phyloP scores from a whole-genome alignment of 1,284 basidiomycete genomes.

The Ceratorhiza oryzae-sativae region DNA sequence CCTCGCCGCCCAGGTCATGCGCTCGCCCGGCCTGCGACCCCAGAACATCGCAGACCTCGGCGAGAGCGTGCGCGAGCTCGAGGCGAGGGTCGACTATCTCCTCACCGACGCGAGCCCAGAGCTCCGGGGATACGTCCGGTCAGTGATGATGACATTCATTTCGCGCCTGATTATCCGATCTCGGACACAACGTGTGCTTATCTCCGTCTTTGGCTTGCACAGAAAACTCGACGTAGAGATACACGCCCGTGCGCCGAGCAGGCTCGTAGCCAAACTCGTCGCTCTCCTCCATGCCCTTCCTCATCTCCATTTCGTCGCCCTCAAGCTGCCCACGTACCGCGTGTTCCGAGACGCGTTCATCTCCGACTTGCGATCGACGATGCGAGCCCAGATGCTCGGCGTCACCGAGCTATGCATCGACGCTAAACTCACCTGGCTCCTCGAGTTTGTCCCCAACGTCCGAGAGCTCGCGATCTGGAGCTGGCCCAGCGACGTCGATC shows the following conservation, averaged over 20 bases:
- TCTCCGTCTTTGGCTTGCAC: not conserved
- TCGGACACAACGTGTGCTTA: not conserved
- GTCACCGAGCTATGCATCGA: slow-evolving; percentile 18
- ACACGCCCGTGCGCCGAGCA: not conserved
- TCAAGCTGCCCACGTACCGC: slow-evolving; percentile 27
- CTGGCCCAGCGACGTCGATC: slow-evolving; percentile 24
- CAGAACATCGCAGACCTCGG: slow-evolving; percentile 8
- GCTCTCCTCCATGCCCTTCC: not conserved
- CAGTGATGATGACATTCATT: not conserved
- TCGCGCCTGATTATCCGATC: not conserved
- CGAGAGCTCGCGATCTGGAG: slow-evolving; percentile 25
- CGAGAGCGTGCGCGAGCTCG: slow-evolving; percentile 25
- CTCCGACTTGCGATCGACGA: not conserved
- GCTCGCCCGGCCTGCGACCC: slow-evolving; percentile 5
- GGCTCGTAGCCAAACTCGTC: slow-evolving; percentile 6
- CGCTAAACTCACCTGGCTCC: not conserved
- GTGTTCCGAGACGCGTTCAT: slow-evolving; percentile 27
- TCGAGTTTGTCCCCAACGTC: not conserved
- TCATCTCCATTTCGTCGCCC: not conserved
- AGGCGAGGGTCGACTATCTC: slow-evolving; percentile 13
- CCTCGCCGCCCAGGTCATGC: not conserved
- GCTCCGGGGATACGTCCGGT: not conserved
- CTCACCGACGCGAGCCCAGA: not conserved
- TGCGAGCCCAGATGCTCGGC: not conserved
- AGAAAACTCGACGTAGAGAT: slow-evolving; percentile 31